Conservation (phyloP, 2,329 filamentous ascomycete species). For the Dothideomycetes sp. region DNA sequence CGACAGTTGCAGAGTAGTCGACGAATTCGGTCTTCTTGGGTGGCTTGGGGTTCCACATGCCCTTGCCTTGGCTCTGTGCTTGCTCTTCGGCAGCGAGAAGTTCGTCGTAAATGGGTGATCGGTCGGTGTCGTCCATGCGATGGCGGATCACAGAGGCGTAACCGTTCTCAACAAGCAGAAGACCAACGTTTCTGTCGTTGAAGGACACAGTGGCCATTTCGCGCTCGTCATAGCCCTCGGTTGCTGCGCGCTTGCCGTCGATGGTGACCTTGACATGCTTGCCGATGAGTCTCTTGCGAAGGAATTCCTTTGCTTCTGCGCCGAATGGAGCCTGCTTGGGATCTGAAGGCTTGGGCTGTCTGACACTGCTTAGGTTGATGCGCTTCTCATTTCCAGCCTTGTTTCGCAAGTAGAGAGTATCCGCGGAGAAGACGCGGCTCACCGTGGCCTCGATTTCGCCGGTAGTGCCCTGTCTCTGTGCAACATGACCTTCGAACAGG, state of each 20-base stretch:
- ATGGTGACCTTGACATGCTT: conserved; percentile 87
- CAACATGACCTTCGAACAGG: conserved; percentile 70
- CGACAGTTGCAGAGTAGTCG: conserved; percentile 83
- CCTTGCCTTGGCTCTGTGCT: conserved; percentile 80
- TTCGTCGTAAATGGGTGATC: conserved; percentile 89
- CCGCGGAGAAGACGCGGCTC: conserved; percentile 73
- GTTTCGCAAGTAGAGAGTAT: conserved; percentile 77
- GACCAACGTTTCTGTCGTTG: conserved; percentile 76
- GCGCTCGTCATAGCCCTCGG: conserved; percentile 83
- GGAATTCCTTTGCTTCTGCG: conserved; percentile 90
- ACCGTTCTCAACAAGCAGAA: conserved; percentile 80
- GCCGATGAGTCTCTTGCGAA: conserved; percentile 87
- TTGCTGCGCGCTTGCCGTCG: conserved; percentile 82
- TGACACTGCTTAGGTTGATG: conserved; percentile 83
- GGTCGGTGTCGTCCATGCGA: conserved; percentile 85
- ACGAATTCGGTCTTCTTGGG: conserved; percentile 72
- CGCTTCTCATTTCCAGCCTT: conserved; percentile 81
- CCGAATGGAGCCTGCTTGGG: conserved; percentile 78
- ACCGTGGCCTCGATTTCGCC: conserved; percentile 71
- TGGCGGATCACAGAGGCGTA: conserved; percentile 92
- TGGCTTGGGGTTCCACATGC: conserved; percentile 88
- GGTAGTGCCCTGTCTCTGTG: conserved; percentile 47
- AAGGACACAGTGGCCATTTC: conserved; percentile 83
- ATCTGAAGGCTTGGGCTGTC: conserved; percentile 83
- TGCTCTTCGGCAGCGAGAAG: conserved; percentile 66